Evolutionary conservation across 305 asterid species (phyloP).

Genomic region (Salvia sclarea): DNA sequence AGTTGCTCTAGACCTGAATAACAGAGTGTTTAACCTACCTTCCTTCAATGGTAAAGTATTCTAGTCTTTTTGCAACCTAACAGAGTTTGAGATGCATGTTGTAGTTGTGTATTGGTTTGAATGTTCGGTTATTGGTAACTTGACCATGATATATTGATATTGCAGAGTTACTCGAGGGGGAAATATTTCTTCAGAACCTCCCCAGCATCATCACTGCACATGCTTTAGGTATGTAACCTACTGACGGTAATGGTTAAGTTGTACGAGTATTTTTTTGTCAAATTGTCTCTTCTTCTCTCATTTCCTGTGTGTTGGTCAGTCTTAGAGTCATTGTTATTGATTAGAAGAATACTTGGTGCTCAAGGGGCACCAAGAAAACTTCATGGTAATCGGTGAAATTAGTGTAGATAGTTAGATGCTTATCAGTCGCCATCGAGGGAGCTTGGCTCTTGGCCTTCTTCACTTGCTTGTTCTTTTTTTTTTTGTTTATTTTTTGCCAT

Average conservation of each 20-base stretch:
- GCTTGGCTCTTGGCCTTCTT: conserved; percentile 3
- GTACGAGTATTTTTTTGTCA: not conserved
- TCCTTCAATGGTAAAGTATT: conserved; percentile 64
- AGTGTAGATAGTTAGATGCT: conserved; percentile 10
- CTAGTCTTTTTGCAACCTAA: conserved; percentile 23
- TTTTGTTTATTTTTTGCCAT: conserved; percentile 21
- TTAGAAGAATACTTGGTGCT: conserved; percentile 11
- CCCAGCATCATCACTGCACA: conserved; percentile 94
- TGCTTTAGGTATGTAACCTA: conserved; percentile 64
- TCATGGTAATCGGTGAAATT: conserved; percentile 14
- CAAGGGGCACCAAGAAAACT: not conserved
- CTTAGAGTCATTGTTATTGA: not conserved
- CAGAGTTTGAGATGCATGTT: no score
- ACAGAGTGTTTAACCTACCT: conserved; percentile 80
- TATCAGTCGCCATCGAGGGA: conserved; percentile 6
- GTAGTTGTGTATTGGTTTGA: not conserved
- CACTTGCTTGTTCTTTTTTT: not conserved
- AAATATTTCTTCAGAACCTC: conserved; percentile 95
- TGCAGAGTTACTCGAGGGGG: conserved; percentile 90
- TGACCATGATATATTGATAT: conserved; percentile 30
- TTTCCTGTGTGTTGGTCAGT: conserved; percentile 1
- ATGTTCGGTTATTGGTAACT: conserved; percentile 5
- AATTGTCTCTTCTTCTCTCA: not conserved
- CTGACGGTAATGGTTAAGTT: conserved; percentile 7
- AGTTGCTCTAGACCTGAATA: conserved; percentile 71